Evolutionary conservation across 2,329 filamentous ascomycete genomes (phyloP), one percentile per base, ranked within the genome.

Genomic region (Cladosporium sp.): DNA sequence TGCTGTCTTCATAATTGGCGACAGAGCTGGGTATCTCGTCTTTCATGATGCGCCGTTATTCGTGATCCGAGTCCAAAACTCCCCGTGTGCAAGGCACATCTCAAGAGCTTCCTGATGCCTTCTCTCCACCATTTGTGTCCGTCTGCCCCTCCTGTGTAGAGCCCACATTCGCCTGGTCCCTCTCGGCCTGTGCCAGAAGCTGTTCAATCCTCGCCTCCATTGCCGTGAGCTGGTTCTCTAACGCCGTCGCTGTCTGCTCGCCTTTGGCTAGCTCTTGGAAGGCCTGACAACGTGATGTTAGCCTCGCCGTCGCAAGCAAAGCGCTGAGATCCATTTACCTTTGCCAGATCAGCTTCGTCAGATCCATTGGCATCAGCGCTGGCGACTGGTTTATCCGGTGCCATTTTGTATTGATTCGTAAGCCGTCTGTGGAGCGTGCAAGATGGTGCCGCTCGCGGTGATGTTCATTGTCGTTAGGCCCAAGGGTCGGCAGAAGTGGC

Each of bases 161-260:
- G 22, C 40, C 22, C 12, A 9, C 35, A 22, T 39, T 33, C 27
- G 45, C 36, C 36, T 48, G 36, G 3, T 72, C 67, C 48, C 68
- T 67, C 52, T 74, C 73, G 16, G 76, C 72, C 48, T 72, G 70
- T 13, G 71, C 74, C 15, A 79, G 65, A 4, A 79, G 61, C 38
- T 73, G 71, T 55, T 78, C 75, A 41, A 82, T 79, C 62, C 76
- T 78, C 49, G 68, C 70, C 60, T 82, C 79, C 47, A 82, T 69
- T 19, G 67, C 67, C 51, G 71, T 72, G 27, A 82, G 70, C 56
- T 79, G 74, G 53, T 71, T 72, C 60, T 82, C 79, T 25, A 82
- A 63, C 16, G 73, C 76, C 22, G 75, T 67, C 5, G 79, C 79
- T 27, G 78, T 76, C 52, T 69, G 69, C 64, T 82, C 79, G 59